Conservation (phyloP, 345 rosid species). For the Rhodamnia rubescens region DNA sequence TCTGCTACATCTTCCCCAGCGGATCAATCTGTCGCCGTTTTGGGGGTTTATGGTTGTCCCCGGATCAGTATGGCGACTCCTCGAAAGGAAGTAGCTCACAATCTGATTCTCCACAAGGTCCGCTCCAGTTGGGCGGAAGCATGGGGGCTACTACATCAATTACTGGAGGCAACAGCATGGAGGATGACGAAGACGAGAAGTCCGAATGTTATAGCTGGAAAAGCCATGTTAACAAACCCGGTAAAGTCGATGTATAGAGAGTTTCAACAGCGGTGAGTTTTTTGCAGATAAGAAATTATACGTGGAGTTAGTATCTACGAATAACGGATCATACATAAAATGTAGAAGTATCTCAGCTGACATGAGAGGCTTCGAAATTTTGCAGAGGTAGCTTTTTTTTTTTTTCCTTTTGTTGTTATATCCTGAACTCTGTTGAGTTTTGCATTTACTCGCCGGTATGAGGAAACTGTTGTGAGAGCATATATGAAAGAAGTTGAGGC, state of each 20-base stretch:
- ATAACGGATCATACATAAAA: conserved; percentile 13
- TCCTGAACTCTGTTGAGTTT: conserved; percentile 12
- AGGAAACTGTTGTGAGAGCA: not conserved
- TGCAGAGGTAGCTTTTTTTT: conserved; percentile 34
- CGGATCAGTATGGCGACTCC: conserved; percentile 42
- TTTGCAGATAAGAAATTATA: conserved; percentile 54
- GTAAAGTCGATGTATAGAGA: conserved; percentile 35
- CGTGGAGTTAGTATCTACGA: conserved; percentile 20
- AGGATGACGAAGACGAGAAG: conserved; percentile 67
- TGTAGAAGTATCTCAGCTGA: conserved; percentile 16
- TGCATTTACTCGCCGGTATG: conserved; percentile 13
- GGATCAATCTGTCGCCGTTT: conserved; percentile 41
- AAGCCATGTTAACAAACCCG: conserved; percentile 33
- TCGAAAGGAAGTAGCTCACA: conserved; percentile 49
- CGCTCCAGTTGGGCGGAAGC: conserved; percentile 57
- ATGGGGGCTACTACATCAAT: conserved; percentile 45
- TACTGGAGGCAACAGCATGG: conserved; percentile 77
- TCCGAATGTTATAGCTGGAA: conserved; percentile 70
- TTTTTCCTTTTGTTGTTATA: conserved; percentile 10
- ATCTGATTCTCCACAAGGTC: conserved; percentile 88
- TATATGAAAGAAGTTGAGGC: not conserved
- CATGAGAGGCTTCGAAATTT: conserved; percentile 24
- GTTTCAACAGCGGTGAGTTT: conserved; percentile 27
- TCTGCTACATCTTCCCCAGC: conserved; percentile 22
- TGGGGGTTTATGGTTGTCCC: conserved; percentile 65